phyloP scores from a whole-genome alignment of 1,284 basidiomycete genomes.

The Microbotryum violaceum region DNA sequence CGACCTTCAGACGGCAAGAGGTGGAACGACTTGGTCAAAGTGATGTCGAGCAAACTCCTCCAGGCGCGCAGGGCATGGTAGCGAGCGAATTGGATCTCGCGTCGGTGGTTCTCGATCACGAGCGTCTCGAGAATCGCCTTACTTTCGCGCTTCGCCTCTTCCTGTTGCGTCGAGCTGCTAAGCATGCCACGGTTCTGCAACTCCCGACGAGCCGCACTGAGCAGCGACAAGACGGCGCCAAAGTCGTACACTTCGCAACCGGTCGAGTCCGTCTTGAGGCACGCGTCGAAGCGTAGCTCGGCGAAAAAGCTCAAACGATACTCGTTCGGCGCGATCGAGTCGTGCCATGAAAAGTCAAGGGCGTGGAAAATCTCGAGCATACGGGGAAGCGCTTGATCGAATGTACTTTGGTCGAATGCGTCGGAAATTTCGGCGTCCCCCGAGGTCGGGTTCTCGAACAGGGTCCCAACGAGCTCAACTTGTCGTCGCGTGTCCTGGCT shows the following conservation, averaged over 20 bases:
- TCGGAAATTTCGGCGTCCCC: slow-evolving; percentile 13
- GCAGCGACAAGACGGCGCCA: slow-evolving; percentile 57
- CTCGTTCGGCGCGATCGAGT: slow-evolving; percentile 56
- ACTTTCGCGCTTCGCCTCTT: slow-evolving; percentile 62
- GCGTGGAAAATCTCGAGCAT: slow-evolving; percentile 82
- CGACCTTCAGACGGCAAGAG: slow-evolving; percentile 67
- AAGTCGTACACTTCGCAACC: slow-evolving; percentile 79
- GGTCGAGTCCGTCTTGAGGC: slow-evolving; percentile 59
- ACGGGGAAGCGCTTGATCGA: slow-evolving; percentile 70
- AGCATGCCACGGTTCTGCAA: slow-evolving; percentile 63
- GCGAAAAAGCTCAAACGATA: slow-evolving; percentile 61
- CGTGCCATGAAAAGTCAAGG: slow-evolving; percentile 79
- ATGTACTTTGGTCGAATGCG: slow-evolving; percentile 42
- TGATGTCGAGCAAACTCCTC: slow-evolving; percentile 71
- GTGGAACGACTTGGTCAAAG: slow-evolving; percentile 73
- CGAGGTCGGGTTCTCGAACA: slow-evolving; percentile 32
- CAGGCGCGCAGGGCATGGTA: slow-evolving; percentile 68
- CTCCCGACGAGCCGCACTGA: slow-evolving; percentile 54
- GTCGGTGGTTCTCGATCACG: slow-evolving; percentile 74
- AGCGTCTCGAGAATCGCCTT: slow-evolving; percentile 71
- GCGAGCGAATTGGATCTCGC: slow-evolving; percentile 65
- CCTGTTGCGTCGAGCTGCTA: slow-evolving; percentile 55
- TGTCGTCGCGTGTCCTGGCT: slow-evolving; percentile 47
- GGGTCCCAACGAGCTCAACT: slow-evolving; percentile 35
- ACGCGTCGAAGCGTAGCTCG: slow-evolving; percentile 65